phyloP scores from a whole-genome alignment of 2,329 filamentous ascomycete species.

The Colletotrichum sojae region DNA sequence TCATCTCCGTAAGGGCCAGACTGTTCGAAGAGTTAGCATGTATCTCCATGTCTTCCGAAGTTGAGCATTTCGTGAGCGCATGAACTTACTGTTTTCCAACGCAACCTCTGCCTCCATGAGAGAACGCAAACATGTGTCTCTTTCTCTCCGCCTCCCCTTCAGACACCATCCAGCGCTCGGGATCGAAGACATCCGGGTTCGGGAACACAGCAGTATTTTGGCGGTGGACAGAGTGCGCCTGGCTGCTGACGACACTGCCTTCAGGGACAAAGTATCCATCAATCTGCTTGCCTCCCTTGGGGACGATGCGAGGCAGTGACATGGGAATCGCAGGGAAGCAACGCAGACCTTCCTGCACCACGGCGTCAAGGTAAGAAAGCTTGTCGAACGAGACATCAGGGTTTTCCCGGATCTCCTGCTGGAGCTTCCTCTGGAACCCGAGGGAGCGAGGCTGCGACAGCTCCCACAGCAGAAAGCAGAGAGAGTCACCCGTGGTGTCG shows the following conservation, averaged over 20 bases:
- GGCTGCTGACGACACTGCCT: conserved; percentile 70
- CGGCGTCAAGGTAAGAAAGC: conserved; percentile 72
- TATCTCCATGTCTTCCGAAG: conserved; percentile 42
- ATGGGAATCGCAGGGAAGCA: conserved; percentile 76
- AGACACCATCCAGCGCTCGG: conserved; percentile 85
- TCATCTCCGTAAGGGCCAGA: conserved; percentile 34
- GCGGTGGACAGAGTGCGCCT: conserved; percentile 72
- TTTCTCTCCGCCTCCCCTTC: conserved; percentile 80
- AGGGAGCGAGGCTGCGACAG: conserved; percentile 72
- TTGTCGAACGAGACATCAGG: conserved; percentile 59
- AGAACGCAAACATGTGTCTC: conserved; percentile 75
- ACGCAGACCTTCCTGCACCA: conserved; percentile 73
- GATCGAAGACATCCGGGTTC: conserved; percentile 81
- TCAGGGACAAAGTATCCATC: conserved; percentile 68
- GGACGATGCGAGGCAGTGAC: conserved; percentile 73
- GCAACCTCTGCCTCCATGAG: conserved; percentile 75
- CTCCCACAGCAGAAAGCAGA: conserved; percentile 80
- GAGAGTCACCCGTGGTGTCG: conserved; percentile 77
- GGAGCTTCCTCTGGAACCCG: conserved; percentile 65
- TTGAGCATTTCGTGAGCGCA: conserved; percentile 36
- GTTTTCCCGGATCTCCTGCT: conserved; percentile 64
- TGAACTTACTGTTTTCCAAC: conserved; percentile 75
- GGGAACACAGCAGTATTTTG: conserved; percentile 78
- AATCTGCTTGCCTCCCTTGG: conserved; percentile 66
- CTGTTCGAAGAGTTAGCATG: not conserved